Percentiles rank a stretch among this genome's conserved stretches.
phyloP scores from a whole-genome alignment of 345 rosid genomes.

The Populus davidiana region DNA sequence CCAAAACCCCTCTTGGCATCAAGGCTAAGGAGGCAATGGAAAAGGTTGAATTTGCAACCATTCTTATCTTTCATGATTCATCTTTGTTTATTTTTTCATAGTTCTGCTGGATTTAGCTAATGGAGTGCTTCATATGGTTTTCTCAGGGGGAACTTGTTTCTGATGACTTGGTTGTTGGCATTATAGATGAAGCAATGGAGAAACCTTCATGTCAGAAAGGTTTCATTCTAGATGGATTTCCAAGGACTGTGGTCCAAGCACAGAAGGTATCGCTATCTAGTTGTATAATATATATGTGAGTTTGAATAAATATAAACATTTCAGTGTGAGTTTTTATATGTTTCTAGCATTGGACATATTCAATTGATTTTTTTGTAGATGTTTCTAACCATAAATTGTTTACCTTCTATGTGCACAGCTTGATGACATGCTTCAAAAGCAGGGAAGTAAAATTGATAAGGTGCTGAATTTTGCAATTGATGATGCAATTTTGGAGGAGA shows the following conservation, averaged over 20 bases:
- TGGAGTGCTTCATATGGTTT: constrained; percentile 12
- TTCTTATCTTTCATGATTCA: not conserved
- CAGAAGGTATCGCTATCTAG: constrained; percentile 50
- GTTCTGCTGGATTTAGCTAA: constrained; percentile 8
- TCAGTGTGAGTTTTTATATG: not conserved
- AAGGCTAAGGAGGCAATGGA: constrained; percentile 99
- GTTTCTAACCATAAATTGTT: constrained; percentile 11
- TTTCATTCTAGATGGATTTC: constrained; percentile 94
- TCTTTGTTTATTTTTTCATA: not conserved
- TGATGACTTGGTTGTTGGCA: constrained; percentile 91
- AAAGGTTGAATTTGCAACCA: constrained; percentile 43
- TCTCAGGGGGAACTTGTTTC: constrained; percentile 89
- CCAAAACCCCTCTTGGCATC: constrained; percentile 89
- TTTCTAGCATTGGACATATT: not conserved
- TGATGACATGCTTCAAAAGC: constrained; percentile 87
- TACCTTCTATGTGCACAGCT: constrained; percentile 47
- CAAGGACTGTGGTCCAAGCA: constrained; percentile 88
- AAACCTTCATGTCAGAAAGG: constrained; percentile 90
- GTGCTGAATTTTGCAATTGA: constrained; percentile 86
- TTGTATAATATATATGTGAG: not conserved
- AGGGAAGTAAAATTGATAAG: constrained; percentile 70
- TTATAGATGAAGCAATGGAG: constrained; percentile 92
- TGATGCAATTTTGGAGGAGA: constrained; percentile 87
- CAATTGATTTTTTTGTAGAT: not conserved
- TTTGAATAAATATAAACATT: not conserved